A percentile compares a stretch with the other conserved stretches of the same genome.
Conservation (phyloP, 768 basidiomycete species). For the Russula virescens region DNA sequence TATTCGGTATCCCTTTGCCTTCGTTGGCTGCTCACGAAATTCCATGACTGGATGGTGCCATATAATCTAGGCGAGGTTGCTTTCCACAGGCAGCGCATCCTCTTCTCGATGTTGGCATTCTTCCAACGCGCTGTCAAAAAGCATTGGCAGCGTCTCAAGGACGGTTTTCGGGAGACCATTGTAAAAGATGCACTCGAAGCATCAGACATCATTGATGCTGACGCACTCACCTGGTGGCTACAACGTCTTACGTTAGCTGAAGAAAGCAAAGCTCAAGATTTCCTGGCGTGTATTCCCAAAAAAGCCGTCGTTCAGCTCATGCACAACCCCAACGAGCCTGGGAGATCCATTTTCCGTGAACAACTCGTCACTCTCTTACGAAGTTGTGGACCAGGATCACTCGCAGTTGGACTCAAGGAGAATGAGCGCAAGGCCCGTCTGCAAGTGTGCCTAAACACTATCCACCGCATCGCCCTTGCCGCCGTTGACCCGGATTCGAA, state of each 20-base stretch:
- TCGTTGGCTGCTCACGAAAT: too few relatives aligned
- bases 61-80: background rate
- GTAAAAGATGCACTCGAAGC: background rate
- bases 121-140: background rate
- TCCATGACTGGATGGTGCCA: too few relatives aligned
- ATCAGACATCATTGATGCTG: background rate
- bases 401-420: background rate
- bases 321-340: background rate
- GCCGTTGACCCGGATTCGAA: background rate
- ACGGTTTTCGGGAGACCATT: background rate
- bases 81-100: background rate
- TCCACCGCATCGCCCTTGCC: background rate
- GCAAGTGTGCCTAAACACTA: background rate
- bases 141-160: background rate
- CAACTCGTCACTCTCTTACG: background rate
- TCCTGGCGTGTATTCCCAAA: background rate
- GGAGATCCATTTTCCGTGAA: background rate
- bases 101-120: background rate
- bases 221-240: background rate
- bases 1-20: too few relatives aligned
- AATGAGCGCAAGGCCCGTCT: background rate
- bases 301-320: background rate
- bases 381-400: background rate
- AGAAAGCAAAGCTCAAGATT: background rate
- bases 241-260: background rate